A percentile compares a stretch with the other conserved stretches of the same genome.
Evolutionary conservation across 78 protist species (phyloP).

Genomic region (Dictyostelium brefeldianum): DNA sequence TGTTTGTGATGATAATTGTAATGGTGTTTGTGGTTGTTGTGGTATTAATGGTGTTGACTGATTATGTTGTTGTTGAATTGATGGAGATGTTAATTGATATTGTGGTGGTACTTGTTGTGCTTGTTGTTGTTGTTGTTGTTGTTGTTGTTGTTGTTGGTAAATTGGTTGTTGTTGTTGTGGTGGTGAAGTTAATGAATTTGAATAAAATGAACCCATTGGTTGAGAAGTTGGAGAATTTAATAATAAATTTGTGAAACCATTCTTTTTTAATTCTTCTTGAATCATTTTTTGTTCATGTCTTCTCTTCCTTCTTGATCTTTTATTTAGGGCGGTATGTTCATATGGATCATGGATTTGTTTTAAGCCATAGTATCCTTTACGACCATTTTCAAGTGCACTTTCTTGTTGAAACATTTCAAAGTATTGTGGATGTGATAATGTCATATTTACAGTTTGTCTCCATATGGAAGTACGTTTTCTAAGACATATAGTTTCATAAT

Average conservation of each 20-base stretch:
- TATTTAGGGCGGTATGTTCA: constrained; percentile 74
- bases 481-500: constrained; percentile 69
- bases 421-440: constrained; percentile 74
- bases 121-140: constrained; percentile 12
- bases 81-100: neutral
- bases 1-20: neutral
- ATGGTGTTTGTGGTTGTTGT: neutral
- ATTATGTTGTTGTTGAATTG: neutral
- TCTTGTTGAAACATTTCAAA: constrained; percentile 83
- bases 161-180: neutral
- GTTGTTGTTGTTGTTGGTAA: constrained; percentile 23
- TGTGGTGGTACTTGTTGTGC: neutral
- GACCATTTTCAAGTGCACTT: constrained; percentile 74
- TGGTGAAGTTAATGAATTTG: neutral
- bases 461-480: constrained; percentile 58
- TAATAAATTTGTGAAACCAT: constrained; percentile 4
- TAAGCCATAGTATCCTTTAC: constrained; percentile 76
- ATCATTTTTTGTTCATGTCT: constrained; percentile 77
- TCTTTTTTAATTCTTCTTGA: constrained; percentile 64
- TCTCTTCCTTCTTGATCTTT: constrained; percentile 73
- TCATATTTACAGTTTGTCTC: constrained; percentile 79
- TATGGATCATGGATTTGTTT: constrained; percentile 76
- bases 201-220: neutral
- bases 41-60: neutral
- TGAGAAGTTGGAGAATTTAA: constrained; percentile 1